These are phyloP conservation scores for Canariomyces notabilis DNA, from an alignment of 2,329 filamentous ascomycete genomes.

Conservation along the genomic window DNA sequence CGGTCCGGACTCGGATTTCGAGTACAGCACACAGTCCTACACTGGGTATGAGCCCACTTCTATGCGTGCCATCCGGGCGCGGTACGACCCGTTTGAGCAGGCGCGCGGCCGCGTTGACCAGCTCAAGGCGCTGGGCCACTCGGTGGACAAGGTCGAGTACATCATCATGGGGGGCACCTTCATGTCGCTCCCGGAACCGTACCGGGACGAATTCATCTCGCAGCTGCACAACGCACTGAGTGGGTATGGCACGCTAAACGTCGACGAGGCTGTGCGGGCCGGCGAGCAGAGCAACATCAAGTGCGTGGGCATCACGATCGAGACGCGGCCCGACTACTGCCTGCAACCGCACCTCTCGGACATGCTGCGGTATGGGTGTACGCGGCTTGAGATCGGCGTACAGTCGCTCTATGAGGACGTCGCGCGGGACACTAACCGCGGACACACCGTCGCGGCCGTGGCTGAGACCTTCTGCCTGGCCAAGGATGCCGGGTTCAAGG, in stretches of 20 bases:
- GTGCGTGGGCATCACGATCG: constrained; percentile 97
- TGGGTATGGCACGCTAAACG: constrained; percentile 88
- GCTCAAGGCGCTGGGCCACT: constrained; percentile 91
- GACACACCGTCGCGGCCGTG: constrained; percentile 91
- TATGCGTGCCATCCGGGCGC: constrained; percentile 93
- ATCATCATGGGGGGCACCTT: constrained; percentile 99
- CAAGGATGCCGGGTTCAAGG: constrained; percentile 98
- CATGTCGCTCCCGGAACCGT: constrained; percentile 88
- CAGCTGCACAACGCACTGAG: constrained; percentile 96
- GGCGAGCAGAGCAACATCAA: constrained; percentile 97
- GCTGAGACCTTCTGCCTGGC: constrained; percentile 96
- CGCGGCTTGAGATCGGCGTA: constrained; percentile 87
- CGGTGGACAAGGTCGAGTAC: constrained; percentile 98
- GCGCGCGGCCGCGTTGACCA: constrained; percentile 93
- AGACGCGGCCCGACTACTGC: constrained; percentile 95
- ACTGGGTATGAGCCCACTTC: constrained; percentile 98
- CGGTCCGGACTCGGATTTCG: constrained; percentile 95
- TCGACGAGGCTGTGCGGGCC: constrained; percentile 90
- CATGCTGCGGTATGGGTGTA: constrained; percentile 98
- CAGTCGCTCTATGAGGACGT: constrained; percentile 98
- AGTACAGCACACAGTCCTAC: constrained; percentile 98
- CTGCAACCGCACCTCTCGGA: constrained; percentile 89
- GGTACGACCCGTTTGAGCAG: constrained; percentile 98
- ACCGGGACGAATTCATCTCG: constrained; percentile 88
- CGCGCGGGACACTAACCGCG: constrained; percentile 93